Base-by-base conservation (phyloP, 2,329 filamentous ascomycete species). In the Fusarium subglutinans region DNA sequence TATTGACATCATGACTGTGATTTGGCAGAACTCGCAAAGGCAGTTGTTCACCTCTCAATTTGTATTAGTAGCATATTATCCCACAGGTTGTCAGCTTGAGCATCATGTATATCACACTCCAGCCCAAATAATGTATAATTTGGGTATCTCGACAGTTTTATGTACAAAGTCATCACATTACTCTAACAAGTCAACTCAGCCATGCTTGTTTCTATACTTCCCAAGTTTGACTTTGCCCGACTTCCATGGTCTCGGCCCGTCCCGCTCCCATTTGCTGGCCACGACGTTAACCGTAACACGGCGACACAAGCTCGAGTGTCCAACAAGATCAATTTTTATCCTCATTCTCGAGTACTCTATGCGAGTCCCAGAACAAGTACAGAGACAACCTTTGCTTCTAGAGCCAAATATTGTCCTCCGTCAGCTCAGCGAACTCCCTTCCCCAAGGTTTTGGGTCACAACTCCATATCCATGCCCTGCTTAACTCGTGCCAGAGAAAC, bases 391-490 rank as follows among this genome's bases (percentile, higher is more conserved):
- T 73, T 75, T 69, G 76, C 77, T 77, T 74, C 75, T 76, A 75
- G 70, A 73, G 67, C 71, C 75, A 73, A 63, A 61, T 70, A 56
- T 64, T 68, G 69, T 44, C 56, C 56, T 71, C 26, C 48, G 53
- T 65, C 70, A 48, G 73, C 69, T 66, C 67, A 72, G 68, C 62
- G 48, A 58, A 58, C 55, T 77, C 70, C 70, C 57, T 53, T 48
- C 69, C 64, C 72, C 66, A 72, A 66, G 67, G 61, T 69, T 63
- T 66, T 73, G 75, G 74, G 76, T 74, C 75, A 66, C 76, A 79
- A 79, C 74, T 78, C 76, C 74, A 74, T 64, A 64, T 72, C 67
- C 65, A 76, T 76, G 75, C 69, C 69, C 57, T 58, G 69, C 70
- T 76, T 70, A 67, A 70, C 63, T 77, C 73, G 55, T 70, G 63